Base-by-base conservation (phyloP, 805 yeast genomes). In the Zygotorulaspora chibaensis region DNA sequence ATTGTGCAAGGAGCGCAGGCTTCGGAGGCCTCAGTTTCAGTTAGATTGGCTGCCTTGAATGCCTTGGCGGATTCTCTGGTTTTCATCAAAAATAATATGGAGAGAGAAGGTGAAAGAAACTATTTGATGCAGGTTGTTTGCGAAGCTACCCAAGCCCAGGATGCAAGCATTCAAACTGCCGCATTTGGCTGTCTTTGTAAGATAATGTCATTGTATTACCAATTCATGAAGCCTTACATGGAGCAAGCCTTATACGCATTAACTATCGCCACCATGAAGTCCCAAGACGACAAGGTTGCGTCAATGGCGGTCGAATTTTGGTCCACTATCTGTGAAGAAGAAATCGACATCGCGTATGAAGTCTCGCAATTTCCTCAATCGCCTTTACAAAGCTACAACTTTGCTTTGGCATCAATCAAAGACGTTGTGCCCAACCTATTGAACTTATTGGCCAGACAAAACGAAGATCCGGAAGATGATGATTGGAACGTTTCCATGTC, bases 301-400 rank as follows among this genome's bases (percentile, higher is more conserved):
- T 88, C 97, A 63, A 90, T 91, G 97, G 97, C 99, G 26, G 93
- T 93, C 47, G 99, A 93, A 70, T 91, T 93, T 66, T 93, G 99
- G 99, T 82, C 91, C 48, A 88, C 99, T n/a, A 93, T 93, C n/a
- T 90, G 98, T 72, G 99, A 93, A 71, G 96, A 85, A 62, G 99
- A 93, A 68, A 75, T 86, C 52, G 96, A 87, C 52, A 81, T 87
- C 48, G 79, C 84, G 13, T 67, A 79, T 48, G 87, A 82, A 61
- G 72, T 78, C 53, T 82, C 81, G 39, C 89, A 84, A 55, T 73
- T 64, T 56, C 79, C 79, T 37, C 75, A 74, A 44, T 73, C 75
- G 40, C 68, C 70, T 13, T 68, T 79, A 38, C 70, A 73, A 35
- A 75, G 81, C 49, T 90, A 72, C 69, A 84, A 87, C 61, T 93